A percentile compares a stretch with the other conserved stretches of the same genome.
Evolutionary conservation across 106 monocot species (phyloP).

Genomic region (Hemerocallis citrina): DNA sequence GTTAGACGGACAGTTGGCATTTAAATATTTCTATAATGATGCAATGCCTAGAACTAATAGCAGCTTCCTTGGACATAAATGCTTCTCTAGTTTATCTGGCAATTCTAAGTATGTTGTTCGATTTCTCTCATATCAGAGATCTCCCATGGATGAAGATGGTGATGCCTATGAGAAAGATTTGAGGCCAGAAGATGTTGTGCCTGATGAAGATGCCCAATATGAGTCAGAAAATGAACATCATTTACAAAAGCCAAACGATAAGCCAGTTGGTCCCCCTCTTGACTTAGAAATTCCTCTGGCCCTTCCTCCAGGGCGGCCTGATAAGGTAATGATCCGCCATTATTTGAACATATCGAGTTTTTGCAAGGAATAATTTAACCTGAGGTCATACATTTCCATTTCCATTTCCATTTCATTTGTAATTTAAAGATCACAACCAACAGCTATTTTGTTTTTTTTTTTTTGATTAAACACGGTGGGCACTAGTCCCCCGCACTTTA

Average conservation of each 20-base stretch:
- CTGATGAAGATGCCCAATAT: conserved; percentile 63
- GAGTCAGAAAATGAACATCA: conserved; percentile 77
- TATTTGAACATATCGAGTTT: background rate
- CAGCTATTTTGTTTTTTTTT: no score
- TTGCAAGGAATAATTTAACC: background rate
- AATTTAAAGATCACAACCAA: no score
- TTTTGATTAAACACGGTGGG: no score
- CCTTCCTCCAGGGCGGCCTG: conserved; percentile 54
- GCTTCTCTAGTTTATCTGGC: background rate
- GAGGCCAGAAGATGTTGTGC: conserved; percentile 68
- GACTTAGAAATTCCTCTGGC: conserved; percentile 61
- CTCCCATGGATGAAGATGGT: conserved; percentile 45
- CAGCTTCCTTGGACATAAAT: background rate
- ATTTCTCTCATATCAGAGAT: conserved; percentile 46
- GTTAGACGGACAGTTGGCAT: no score
- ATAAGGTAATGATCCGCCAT: conserved; percentile 30
- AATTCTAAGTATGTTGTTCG: background rate
- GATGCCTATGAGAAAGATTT: conserved; percentile 46
- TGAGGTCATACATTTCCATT: background rate
- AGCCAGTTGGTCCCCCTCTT: conserved; percentile 77
- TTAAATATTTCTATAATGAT: no score
- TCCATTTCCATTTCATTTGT: background rate
- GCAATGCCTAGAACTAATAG: no score
- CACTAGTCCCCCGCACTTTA: no score
- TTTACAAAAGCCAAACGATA: conserved; percentile 68